Evolutionary conservation across 352 stramenopile genomes (phyloP), one percentile per base, ranked within the genome.

Genomic region (Phytophthora multivora): DNA sequence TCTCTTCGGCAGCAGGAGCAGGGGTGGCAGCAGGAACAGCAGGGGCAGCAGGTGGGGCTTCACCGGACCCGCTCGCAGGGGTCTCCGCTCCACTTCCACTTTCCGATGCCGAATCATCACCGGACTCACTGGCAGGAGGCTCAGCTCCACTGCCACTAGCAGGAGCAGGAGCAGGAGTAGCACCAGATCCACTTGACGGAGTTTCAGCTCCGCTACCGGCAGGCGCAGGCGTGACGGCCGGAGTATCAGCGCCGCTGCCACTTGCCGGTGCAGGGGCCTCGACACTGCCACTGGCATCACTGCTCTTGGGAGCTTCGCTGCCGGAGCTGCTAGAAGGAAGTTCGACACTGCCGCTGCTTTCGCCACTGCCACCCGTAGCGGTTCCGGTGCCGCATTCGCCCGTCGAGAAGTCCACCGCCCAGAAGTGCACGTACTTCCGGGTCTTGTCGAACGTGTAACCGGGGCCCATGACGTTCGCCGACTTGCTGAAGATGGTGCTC

Each of bases 401-500:
- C 13, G 58, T 52, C 18, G 68, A 66, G 35, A 75, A 80, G 58
- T 73, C 64, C 23, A 75, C 63, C 3, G 52, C 64, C 71, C 71
- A 80, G 59, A 69, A 80, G 60, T 80, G 68, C 53, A 71, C 57
- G 47, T 66, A 73, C 50, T 69, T 75, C 38, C 31, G 49, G 6
- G 56, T 75, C 63, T 59, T 72, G 55, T 77, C 70, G 57, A 69
- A 80, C 11, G 64, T 46, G 60, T 80, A 80, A 12, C 71, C 71
- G 4, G 57, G 43, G 5, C 71, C 71, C 46, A 80, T 63, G 46
- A 71, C 70, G 23, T 42, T 75, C 18, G 42, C 43, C 35, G 35
- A 23, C 23, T 63, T 66, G 40, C 68, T 58, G 45, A 85, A 59
- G 9, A 87, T 53, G 33, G 79, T 84, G 35, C 48, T 66, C 15